Evolutionary conservation across 345 rosid species (phyloP).

Genomic region (Jatropha curcas): DNA sequence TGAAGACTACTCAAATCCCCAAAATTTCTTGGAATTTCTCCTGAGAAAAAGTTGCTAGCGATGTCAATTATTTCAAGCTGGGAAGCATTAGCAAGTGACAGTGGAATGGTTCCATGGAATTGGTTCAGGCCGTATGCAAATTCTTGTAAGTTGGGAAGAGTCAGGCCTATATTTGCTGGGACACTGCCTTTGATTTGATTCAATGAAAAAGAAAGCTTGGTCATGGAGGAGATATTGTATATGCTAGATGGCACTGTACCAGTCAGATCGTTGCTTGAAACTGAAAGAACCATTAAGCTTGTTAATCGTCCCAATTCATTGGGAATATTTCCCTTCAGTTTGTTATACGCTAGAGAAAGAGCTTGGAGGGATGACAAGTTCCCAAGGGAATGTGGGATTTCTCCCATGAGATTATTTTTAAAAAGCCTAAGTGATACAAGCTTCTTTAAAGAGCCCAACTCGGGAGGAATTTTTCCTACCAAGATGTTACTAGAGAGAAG

Average conservation of each 20-base stretch:
- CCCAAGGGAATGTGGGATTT: background rate
- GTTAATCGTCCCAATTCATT: background rate
- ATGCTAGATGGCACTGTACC: background rate
- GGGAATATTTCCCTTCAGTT: background rate
- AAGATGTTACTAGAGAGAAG: no score
- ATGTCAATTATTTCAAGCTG: background rate
- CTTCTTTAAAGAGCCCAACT: background rate
- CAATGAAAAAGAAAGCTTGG: background rate
- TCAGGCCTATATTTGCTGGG: background rate
- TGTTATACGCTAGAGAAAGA: background rate
- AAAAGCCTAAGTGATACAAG: background rate
- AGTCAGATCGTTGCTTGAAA: background rate
- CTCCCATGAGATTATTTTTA: background rate
- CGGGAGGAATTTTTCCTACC: no score
- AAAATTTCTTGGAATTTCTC: background rate
- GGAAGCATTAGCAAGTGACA: background rate
- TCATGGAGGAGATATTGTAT: background rate
- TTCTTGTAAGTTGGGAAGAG: background rate
- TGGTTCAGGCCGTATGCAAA: background rate
- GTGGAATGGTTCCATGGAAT: background rate
- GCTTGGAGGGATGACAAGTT: background rate
- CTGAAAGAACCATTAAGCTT: background rate
- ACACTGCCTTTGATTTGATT: background rate
- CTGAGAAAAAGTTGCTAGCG: background rate
- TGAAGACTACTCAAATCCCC: background rate